A percentile compares a stretch with the other conserved stretches of the same genome.
These are phyloP conservation scores for Panicum hallii DNA, from an alignment of 202 grass and related monocot species.

Conservation along the genomic window DNA sequence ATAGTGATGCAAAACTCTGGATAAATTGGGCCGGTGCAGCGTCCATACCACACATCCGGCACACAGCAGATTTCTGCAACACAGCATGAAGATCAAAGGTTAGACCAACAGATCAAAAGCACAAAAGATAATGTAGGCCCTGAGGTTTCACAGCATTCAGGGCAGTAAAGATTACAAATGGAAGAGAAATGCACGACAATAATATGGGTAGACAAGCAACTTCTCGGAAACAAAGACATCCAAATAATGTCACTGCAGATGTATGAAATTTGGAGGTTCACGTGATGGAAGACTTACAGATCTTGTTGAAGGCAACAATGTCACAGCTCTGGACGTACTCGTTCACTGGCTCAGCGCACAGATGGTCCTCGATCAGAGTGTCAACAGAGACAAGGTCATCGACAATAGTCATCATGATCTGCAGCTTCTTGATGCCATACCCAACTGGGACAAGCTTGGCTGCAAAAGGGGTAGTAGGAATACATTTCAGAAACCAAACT, in stretches of 20 bases:
- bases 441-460: slow-evolving; percentile 93
- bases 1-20: neutral
- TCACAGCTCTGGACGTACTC: slow-evolving; percentile 98
- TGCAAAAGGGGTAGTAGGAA: slow-evolving; percentile 29
- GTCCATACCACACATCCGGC: neutral
- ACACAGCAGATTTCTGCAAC: slow-evolving; percentile 31
- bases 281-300: slow-evolving; percentile 54
- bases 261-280: neutral
- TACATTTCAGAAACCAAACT: neutral
- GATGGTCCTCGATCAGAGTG: slow-evolving; percentile 63
- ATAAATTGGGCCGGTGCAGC: slow-evolving; percentile 3
- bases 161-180: too few species aligned
- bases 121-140: neutral
- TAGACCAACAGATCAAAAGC: neutral
- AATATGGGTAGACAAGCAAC: neutral
- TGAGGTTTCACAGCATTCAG: neutral
- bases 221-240: neutral
- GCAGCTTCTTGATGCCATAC: slow-evolving; percentile 96
- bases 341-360: slow-evolving; percentile 62
- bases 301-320: slow-evolving; percentile 99
- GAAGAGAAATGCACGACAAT: neutral
- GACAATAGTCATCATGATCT: slow-evolving; percentile 97
- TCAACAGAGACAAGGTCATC: slow-evolving; percentile 97
- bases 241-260: neutral
- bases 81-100: neutral